phyloP scores from a whole-genome alignment of 768 basidiomycete genomes.

The Tubosaeta brunneosetosa region DNA sequence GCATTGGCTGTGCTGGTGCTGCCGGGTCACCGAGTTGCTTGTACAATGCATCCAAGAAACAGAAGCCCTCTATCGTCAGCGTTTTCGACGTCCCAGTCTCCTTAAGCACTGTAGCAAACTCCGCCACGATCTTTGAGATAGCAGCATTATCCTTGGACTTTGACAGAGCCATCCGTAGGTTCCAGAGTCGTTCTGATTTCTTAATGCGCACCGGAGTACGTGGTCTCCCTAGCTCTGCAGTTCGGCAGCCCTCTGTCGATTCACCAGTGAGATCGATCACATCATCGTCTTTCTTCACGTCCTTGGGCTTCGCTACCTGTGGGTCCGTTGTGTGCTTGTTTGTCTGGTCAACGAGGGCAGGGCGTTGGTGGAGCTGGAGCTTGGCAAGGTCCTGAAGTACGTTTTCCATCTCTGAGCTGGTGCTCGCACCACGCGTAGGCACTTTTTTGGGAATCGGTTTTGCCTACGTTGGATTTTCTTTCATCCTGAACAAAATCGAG shows the following conservation, averaged over 20 bases:
- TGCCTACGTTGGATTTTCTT: constrained; percentile 14
- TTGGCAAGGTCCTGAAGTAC: constrained; percentile 58
- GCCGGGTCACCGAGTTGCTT: constrained; percentile 70
- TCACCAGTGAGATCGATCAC: constrained; percentile 45
- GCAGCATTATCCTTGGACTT: constrained; percentile 49
- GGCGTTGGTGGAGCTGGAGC: constrained; percentile 50
- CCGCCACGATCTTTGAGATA: constrained; percentile 51
- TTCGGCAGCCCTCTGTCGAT: constrained; percentile 31
- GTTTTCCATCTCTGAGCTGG: constrained; percentile 46
- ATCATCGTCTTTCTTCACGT: constrained; percentile 19
- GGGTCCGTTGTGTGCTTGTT: constrained; percentile 34
- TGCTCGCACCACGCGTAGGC: constrained; percentile 19
- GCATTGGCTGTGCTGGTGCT: constrained; percentile 49
- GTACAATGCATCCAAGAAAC: constrained; percentile 63
- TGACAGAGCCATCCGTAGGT: constrained; percentile 40
- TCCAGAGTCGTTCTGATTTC: constrained; percentile 47
- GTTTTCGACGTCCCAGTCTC: constrained; percentile 62
- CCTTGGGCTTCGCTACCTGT: constrained; percentile 31
- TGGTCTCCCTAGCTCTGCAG: constrained; percentile 18
- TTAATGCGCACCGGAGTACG: constrained; percentile 31
- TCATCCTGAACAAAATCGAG: background rate
- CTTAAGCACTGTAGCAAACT: constrained; percentile 56
- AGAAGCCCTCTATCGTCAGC: constrained; percentile 65
- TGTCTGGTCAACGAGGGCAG: constrained; percentile 47
- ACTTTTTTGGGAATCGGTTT: constrained; percentile 26